Conservation (phyloP, 805 yeast genomes). For the Lipomyces starkeyi region DNA sequence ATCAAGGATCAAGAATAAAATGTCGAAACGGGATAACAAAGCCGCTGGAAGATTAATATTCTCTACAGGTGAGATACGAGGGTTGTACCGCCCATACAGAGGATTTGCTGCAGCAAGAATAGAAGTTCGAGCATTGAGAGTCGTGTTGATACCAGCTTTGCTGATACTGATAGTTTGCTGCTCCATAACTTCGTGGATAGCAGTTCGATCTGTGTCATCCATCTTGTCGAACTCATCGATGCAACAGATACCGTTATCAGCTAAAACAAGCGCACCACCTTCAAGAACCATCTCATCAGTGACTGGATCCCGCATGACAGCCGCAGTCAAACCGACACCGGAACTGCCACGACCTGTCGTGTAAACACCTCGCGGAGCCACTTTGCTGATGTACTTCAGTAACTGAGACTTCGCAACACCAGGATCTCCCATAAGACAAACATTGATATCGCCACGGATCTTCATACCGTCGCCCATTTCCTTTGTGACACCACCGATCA, state of each 20-base stretch:
- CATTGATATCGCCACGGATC: constrained; percentile 95
- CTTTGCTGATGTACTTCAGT: constrained; percentile 84
- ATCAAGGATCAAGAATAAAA: constrained; percentile 85
- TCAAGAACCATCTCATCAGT: constrained; percentile 98
- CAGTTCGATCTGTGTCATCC: constrained; percentile 97
- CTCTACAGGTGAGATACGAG: constrained; percentile 87
- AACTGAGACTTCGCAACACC: constrained; percentile 99
- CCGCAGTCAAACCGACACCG: constrained; percentile 98
- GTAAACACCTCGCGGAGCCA: constrained; percentile 95
- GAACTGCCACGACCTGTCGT: constrained; percentile 99
- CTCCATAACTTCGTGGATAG: constrained; percentile 99
- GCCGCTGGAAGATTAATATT: constrained; percentile 98
- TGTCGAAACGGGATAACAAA: constrained; percentile 89
- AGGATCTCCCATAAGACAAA: constrained; percentile 98
- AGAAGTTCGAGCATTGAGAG: constrained; percentile 93
- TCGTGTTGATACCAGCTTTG: constrained; percentile 96
- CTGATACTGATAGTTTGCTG: constrained; percentile 97
- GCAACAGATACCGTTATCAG: constrained; percentile 98
- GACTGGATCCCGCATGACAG: constrained; percentile 98
- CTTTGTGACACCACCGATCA: constrained; percentile 96
- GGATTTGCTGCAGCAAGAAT: constrained; percentile 99
- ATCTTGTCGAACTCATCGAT: constrained; percentile 99
- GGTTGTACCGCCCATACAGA: constrained; percentile 90
- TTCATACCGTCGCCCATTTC: constrained; percentile 95
- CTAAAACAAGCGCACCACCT: constrained; percentile 96